Conservation (phyloP, 306 rosid genomes). For the Cucumis hystrix region DNA sequence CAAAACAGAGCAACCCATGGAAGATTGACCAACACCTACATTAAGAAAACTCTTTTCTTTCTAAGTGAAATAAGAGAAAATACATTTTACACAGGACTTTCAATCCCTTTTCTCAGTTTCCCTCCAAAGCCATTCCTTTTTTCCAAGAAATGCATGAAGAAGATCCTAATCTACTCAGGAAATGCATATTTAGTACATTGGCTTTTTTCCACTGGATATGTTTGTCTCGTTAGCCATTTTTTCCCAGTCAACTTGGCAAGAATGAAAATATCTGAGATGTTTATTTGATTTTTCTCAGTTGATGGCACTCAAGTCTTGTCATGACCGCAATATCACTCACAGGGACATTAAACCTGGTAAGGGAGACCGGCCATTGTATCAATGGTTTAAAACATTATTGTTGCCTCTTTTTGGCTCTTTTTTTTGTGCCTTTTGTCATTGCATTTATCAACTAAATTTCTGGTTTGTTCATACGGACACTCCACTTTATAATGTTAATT, state of each 20-base stretch:
- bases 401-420: background rate
- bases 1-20: too few relatives aligned
- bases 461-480: background rate
- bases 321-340: conserved; percentile 89
- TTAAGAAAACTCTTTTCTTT: too few relatives aligned
- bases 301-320: conserved; percentile 80
- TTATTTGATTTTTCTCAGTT: conserved; percentile 30
- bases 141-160: background rate
- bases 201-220: background rate
- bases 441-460: background rate
- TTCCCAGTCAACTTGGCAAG: background rate
- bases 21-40: too few relatives aligned
- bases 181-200: background rate
- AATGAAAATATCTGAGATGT: background rate
- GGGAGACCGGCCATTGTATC: conserved; percentile 12
- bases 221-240: background rate
- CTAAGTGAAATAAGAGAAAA: too few relatives aligned
- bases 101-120: background rate
- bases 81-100: background rate
- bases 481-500: background rate
- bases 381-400: background rate
- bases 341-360: conserved; percentile 97
- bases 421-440: background rate
- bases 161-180: background rate
- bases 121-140: background rate